Base-by-base conservation (phyloP, 192 early-diverging fungal species). In the Geranomyces michiganensis region DNA sequence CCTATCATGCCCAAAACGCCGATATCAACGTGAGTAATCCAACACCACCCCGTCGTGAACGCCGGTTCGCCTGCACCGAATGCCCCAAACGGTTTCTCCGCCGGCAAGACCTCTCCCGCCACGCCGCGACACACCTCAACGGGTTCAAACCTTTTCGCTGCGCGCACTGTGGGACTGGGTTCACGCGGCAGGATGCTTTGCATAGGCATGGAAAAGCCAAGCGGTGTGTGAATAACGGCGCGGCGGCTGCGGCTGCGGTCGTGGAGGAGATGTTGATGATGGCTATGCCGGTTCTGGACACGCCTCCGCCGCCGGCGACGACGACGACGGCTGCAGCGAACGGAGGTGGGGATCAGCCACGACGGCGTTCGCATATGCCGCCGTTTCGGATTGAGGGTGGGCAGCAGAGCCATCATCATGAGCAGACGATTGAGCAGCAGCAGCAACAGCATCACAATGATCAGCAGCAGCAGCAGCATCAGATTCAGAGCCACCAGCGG, bases 121-220 rank as follows among this genome's bases (percentile, higher is more conserved):
- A 75, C 41, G 13, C 56, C 13, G 61, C 53, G 44, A 75, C 66
- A 0, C 73, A 75, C 4, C 22, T 68, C 1, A 29, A 64, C 2
- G 72, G 67, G 36, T 75, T 55, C 55, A 67, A 75, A 43, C 72
- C 72, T 0, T 77, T 61, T 22, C 51, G 63, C 29, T 77, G 76
- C 47, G 21, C 19, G 1, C 32, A 69, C 33, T 77, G 76, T 58
- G 76, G 76, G 17, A 75, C 65, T 0, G 73, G 71, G 1, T 77
- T 77, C 44, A 77, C 76, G 41, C 76, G 76, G 12, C 76, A 61
- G 29, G 76, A 77, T 41, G 76, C 76, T 17, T 29, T 77, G 56
- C 62, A 56, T 44, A 32, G 76, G 31, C 76, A 77, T 53, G 30
- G 31, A 0, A 77, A 77, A 49, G 33, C 65, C 2, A 64, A 64